phyloP scores from a whole-genome alignment of 2,329 filamentous ascomycete genomes.

The Harringtonia lauricola region DNA sequence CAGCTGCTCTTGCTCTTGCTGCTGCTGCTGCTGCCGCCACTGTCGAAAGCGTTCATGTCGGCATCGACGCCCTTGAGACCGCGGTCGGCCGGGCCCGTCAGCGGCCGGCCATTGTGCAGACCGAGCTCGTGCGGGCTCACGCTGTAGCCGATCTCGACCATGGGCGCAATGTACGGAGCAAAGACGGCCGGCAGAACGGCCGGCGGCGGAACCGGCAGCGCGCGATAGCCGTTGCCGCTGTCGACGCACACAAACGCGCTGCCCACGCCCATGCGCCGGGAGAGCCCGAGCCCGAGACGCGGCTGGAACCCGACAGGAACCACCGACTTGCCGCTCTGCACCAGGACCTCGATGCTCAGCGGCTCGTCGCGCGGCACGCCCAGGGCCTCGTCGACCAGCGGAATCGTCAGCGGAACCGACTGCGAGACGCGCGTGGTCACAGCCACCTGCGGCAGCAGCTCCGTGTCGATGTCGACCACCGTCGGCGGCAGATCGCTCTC shows the following conservation, averaged over 20 bases:
- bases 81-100: conserved; percentile 20
- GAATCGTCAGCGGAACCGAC: conserved; percentile 1
- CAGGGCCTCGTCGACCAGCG: neutral
- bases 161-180: conserved; percentile 19
- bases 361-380: conserved; percentile 15
- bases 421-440: conserved; percentile 22
- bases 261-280: conserved; percentile 15
- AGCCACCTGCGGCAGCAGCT: conserved; percentile 26
- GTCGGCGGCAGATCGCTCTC: conserved; percentile 11
- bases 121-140: conserved; percentile 20
- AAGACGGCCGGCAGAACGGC: conserved; percentile 4
- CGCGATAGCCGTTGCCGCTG: conserved; percentile 26
- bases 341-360: conserved; percentile 23
- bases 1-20: conserved; percentile 18
- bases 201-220: conserved; percentile 1
- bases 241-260: conserved; percentile 27
- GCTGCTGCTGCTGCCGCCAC: neutral
- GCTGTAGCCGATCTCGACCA: conserved; percentile 30
- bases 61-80: conserved; percentile 27
- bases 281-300: conserved; percentile 14
- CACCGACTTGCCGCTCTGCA: conserved; percentile 4
- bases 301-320: neutral
- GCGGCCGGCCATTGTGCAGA: conserved; percentile 17
- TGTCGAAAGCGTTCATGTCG: conserved; percentile 15
- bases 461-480: conserved; percentile 23